Conservation (phyloP, 306 rosid species). For the Medicago ruthenica region DNA sequence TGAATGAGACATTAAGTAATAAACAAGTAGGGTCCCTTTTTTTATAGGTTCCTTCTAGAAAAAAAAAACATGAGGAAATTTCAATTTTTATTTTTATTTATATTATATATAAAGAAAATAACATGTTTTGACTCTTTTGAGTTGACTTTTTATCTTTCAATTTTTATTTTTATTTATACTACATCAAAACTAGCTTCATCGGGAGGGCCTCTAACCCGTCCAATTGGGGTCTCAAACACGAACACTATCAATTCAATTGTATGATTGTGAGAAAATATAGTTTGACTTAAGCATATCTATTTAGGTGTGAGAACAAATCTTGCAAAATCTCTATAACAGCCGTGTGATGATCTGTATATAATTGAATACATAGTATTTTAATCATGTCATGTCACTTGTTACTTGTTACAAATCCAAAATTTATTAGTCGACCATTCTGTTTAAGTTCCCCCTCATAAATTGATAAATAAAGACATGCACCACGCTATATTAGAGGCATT, state of each 20-base stretch:
- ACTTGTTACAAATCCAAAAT: constrained; percentile 34
- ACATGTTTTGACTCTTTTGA: too few relatives aligned
- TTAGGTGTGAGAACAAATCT: constrained; percentile 32
- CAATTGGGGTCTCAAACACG: constrained; percentile 1
- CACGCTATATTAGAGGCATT: constrained; percentile 20
- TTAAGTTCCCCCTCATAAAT: constrained; percentile 20
- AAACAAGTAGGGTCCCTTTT: not conserved
- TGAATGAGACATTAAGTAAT: constrained; percentile 4
- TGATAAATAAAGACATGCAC: constrained; percentile 7
- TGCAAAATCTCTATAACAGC: constrained; percentile 36
- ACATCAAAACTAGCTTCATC: too few relatives aligned
- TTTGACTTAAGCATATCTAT: constrained; percentile 43
- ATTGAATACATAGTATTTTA: constrained; percentile 15
- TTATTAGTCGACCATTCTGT: constrained; percentile 22
- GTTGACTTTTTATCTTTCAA: too few relatives aligned
- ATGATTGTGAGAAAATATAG: not conserved
- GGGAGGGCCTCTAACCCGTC: not conserved
- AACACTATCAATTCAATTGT: not conserved
- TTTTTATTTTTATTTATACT: too few relatives aligned
- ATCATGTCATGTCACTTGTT: constrained; percentile 12
- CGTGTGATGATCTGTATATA: constrained; percentile 35
- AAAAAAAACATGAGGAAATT: too few relatives aligned
- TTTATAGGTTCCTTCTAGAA: not conserved
- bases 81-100: too few relatives aligned
- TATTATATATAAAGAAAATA: too few relatives aligned